Evolutionary conservation across 2,329 filamentous ascomycete species (phyloP), one percentile per base, ranked within the genome.

Genomic region (Xylariales sp.): DNA sequence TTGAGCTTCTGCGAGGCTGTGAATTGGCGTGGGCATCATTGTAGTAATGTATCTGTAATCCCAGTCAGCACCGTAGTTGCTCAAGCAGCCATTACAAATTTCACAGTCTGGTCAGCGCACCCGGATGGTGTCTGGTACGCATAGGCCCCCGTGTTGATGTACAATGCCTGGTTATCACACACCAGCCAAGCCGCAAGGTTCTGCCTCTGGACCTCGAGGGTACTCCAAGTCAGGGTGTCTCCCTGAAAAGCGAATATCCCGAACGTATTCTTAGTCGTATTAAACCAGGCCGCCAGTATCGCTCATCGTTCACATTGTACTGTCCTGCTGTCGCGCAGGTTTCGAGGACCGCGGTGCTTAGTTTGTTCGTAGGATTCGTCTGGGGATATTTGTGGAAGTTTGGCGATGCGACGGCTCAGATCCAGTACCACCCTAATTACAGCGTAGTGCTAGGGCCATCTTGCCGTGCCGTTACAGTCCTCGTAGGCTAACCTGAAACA

Each of bases 141-240:
- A 52, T 80, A 81, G 11, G 73, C 73, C 1, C 78, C 77, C 41
- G 79, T 66, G 51, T 81, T 81, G 51, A 80, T 68, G 51, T 73
- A 80, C 46, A 81, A 48, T 33, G 53, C 55, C 58, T 76, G 69
- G 5, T 64, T 62, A 33, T 60, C 62, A 47, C 76, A 82, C 39
- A 81, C 76, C 48, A 78, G 69, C 75, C 76, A 82, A 1, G 78
- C 77, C 15, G 69, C 72, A 32, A 67, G 52, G 53, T 81, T 82
- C 38, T 74, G 76, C 25, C 77, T 57, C 36, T 61, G 59, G 24
- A 80, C 58, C 18, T 65, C 68, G 1, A 66, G 54, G 11, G 63
- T 65, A 40, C 58, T 66, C 78, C 77, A 81, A 9, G 71, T 73
- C 24, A 80, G 54, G 3, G 74, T 69, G 55, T 81, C 77, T n/a